Evolutionary conservation across 2,329 filamentous ascomycete genomes (phyloP).

Genomic region (Balansia obtecta): DNA sequence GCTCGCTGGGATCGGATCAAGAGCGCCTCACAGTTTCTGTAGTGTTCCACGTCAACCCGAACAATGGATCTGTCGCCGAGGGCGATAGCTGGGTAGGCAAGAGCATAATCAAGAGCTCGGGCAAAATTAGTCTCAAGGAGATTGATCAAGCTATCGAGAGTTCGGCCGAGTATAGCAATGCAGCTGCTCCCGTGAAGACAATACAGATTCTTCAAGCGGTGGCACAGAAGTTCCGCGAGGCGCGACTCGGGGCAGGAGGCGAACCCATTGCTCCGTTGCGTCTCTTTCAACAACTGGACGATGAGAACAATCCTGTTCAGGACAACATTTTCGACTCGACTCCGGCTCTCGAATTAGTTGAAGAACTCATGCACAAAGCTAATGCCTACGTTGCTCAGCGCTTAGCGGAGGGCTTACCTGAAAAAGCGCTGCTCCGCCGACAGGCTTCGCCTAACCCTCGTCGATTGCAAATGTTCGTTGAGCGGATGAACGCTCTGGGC

Average conservation of each 20-base stretch:
- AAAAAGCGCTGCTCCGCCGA: conserved; percentile 84
- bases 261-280: conserved; percentile 75
- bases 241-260: conserved; percentile 67
- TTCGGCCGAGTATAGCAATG: conserved; percentile 46
- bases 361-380: conserved; percentile 88
- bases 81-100: conserved; percentile 91
- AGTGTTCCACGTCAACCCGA: conserved; percentile 78
- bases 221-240: conserved; percentile 81
- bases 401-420: conserved; percentile 64
- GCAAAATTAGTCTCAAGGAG: conserved; percentile 72
- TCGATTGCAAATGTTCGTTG: conserved; percentile 78
- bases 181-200: conserved; percentile 57
- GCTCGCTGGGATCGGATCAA: conserved; percentile 75
- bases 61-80: conserved; percentile 66
- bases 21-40: conserved; percentile 87
- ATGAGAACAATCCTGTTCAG: conserved; percentile 95
- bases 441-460: conserved; percentile 77
- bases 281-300: conserved; percentile 84
- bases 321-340: conserved; percentile 92
- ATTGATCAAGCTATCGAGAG: conserved; percentile 72
- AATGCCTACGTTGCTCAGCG: conserved; percentile 84
- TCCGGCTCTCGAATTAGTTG: conserved; percentile 79
- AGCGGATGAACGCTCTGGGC: conserved; percentile 84
- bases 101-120: conserved; percentile 81
- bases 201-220: conserved; percentile 72